A percentile compares a stretch with the other conserved stretches of the same genome.
Evolutionary conservation across 345 rosid genomes (phyloP).

Genomic region (Isatis tinctoria): DNA sequence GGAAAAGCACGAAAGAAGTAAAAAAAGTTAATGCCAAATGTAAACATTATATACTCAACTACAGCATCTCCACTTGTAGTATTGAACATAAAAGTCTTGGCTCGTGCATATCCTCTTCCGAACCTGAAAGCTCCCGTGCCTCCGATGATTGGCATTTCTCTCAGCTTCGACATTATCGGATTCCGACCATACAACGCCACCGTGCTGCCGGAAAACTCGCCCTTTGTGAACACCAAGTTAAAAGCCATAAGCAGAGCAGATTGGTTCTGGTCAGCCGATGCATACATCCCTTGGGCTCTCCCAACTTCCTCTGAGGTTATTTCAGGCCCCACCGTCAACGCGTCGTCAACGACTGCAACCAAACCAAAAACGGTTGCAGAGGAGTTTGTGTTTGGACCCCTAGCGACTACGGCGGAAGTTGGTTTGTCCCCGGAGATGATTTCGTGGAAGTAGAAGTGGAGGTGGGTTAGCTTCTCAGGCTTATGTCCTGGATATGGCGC

Average conservation of each 20-base stretch:
- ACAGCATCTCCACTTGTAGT: background rate
- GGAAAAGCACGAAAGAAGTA: background rate
- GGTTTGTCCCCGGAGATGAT: too few species aligned
- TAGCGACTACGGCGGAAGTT: background rate
- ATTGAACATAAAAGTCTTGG: constrained; percentile 4
- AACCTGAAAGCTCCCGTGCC: too few species aligned
- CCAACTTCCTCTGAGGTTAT: constrained; percentile 42
- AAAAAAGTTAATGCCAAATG: background rate
- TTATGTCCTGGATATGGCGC: constrained; percentile 5
- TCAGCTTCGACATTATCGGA: too few species aligned
- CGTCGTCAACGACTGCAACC: constrained; percentile 45
- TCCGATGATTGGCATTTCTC: too few species aligned
- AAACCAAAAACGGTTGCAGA: constrained; percentile 39
- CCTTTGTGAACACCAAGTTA: constrained; percentile 48
- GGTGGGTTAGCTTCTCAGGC: too few species aligned
- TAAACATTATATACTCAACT: background rate
- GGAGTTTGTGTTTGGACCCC: constrained; percentile 27
- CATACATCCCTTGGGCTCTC: constrained; percentile 50
- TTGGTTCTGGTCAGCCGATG: constrained; percentile 33
- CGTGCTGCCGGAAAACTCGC: constrained; percentile 49
- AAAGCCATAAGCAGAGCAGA: constrained; percentile 36
- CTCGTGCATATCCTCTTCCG: constrained; percentile 30
- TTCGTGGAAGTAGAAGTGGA: too few species aligned
- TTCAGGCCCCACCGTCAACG: constrained; percentile 38
- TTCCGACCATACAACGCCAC: constrained; percentile 20